Conservation (phyloP, 108 stramenopile species). For the Nitzschia palea region DNA sequence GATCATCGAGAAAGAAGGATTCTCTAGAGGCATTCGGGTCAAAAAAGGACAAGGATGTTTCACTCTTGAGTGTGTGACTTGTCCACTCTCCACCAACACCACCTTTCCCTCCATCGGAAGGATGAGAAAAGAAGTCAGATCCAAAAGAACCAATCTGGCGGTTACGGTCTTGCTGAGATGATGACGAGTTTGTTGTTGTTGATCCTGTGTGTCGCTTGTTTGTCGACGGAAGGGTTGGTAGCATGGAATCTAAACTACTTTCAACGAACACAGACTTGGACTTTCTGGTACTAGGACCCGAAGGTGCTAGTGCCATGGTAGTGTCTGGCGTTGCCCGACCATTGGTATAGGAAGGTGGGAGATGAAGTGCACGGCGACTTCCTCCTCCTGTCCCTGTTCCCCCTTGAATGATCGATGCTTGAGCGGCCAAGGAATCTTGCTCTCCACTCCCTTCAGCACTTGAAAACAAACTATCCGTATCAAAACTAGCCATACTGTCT, state of each 20-base stretch:
- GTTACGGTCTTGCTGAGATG: neutral
- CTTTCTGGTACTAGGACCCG: neutral
- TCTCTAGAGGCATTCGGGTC: neutral
- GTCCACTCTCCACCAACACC: too few species aligned
- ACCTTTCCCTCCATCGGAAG: neutral
- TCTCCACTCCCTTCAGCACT: constrained; percentile 5
- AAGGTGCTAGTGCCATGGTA: neutral
- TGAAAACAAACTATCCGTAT: neutral
- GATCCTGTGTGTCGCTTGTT: neutral
- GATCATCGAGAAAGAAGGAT: constrained; percentile 6
- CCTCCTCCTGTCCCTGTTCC: neutral
- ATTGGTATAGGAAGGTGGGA: neutral
- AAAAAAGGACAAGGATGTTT: neutral
- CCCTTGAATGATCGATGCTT: neutral
- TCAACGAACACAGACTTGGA: neutral
- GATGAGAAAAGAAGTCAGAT: neutral
- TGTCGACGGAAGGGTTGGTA: neutral
- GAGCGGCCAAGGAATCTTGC: neutral
- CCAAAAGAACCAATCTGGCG: too few species aligned
- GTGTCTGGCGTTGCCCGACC: neutral
- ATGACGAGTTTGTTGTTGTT: neutral
- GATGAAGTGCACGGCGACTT: neutral
- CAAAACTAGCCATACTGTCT: neutral
- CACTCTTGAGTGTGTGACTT: neutral
- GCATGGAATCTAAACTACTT: neutral